Conservation (phyloP, 331 rosid genomes). For the Acacia concinna region DNA sequence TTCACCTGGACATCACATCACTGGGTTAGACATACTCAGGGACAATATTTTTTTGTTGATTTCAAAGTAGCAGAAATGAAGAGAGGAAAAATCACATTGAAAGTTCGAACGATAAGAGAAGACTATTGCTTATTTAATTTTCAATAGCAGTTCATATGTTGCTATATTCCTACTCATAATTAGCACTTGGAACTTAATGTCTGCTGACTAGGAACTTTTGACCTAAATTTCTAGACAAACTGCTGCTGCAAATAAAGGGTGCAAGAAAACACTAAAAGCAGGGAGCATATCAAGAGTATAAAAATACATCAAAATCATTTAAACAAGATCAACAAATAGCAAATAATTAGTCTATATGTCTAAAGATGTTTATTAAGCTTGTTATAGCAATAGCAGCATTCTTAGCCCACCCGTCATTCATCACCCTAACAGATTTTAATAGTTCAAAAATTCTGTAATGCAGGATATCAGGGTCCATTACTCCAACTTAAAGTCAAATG, state of each 20-base stretch:
- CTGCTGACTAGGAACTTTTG: neutral
- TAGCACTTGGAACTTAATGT: neutral
- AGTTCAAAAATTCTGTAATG: neutral
- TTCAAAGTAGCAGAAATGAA: neutral
- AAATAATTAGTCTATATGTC: neutral
- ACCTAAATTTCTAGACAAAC: neutral
- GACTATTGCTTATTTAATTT: conserved; percentile 14
- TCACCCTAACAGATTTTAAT: too few relatives aligned
- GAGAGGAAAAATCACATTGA: neutral
- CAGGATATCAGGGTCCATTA: neutral
- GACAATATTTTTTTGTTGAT: neutral
- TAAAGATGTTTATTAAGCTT: neutral
- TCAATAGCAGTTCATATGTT: neutral
- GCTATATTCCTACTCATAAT: conserved; percentile 21
- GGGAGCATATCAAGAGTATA: neutral
- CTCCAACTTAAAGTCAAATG: neutral
- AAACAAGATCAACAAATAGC: conserved; percentile 6
- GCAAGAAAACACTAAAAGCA: conserved; percentile 8
- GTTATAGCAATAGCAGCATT: neutral
- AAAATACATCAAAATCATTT: neutral
- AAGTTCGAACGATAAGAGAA: neutral
- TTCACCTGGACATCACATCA: conserved; percentile 50
- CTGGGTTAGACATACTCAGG: conserved; percentile 6
- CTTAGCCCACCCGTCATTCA: neutral
- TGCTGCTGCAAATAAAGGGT: neutral